phyloP scores from a whole-genome alignment of 352 stramenopile species.

The Globisporangium cystogenes region DNA sequence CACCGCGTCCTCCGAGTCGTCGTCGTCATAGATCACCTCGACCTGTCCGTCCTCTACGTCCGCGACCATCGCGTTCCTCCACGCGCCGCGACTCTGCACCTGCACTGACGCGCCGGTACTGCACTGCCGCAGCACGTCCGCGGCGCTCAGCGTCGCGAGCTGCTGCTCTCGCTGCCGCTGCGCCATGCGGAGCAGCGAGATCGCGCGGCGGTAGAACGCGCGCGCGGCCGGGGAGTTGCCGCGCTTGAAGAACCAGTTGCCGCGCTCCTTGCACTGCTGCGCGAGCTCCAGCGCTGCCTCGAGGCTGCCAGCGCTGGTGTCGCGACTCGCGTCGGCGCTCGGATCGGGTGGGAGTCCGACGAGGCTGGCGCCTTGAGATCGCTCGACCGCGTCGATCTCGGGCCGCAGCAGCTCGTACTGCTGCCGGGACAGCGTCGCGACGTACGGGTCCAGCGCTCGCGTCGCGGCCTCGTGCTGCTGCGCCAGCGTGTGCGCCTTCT shows the following conservation, averaged over 20 bases:
- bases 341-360: slow-evolving; percentile 31
- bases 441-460: slow-evolving; percentile 31
- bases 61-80: slow-evolving; percentile 56
- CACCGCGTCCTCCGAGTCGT: slow-evolving; percentile 43
- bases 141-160: slow-evolving; percentile 21
- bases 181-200: slow-evolving; percentile 36
- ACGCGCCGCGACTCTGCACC: slow-evolving; percentile 22
- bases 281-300: slow-evolving; percentile 18
- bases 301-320: background rate
- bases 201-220: slow-evolving; percentile 56
- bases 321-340: slow-evolving; percentile 12
- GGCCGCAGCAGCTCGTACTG: slow-evolving; percentile 32
- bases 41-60: slow-evolving; percentile 42
- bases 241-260: slow-evolving; percentile 57
- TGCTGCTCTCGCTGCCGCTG: slow-evolving; percentile 41
- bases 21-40: slow-evolving; percentile 62
- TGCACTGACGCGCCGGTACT: slow-evolving; percentile 53
- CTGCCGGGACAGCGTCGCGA: slow-evolving; percentile 34
- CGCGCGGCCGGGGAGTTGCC: slow-evolving; percentile 54
- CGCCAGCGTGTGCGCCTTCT: slow-evolving; percentile 35
- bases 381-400: slow-evolving; percentile 50
- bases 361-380: slow-evolving; percentile 34
- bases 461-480: slow-evolving; percentile 25
- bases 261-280: slow-evolving; percentile 35
- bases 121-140: slow-evolving; percentile 29